Conservation (phyloP, 176 grass and related monocot species). For the Carex parvula region DNA sequence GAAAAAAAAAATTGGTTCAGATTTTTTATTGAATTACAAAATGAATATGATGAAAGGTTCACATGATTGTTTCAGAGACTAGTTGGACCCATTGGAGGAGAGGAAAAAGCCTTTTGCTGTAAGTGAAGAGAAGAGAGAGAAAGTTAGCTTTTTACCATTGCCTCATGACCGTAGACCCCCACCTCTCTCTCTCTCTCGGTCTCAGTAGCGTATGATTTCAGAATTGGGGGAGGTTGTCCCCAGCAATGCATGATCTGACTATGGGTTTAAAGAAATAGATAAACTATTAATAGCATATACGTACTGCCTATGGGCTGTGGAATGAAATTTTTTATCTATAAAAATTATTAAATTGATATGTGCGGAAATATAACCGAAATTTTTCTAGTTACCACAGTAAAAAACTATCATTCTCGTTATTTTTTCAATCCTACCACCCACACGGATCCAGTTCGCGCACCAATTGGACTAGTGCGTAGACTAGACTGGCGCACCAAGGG, state of each 20-base stretch:
- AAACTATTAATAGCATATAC: not conserved
- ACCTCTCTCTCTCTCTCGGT: conserved; percentile 11
- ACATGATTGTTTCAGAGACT: conserved; percentile 31
- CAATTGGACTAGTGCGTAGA: too few relatives aligned
- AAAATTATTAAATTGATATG: too few relatives aligned
- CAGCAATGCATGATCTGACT: not conserved
- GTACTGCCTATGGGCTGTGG: not conserved
- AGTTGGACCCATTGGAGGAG: conserved; percentile 15
- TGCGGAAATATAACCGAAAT: too few relatives aligned
- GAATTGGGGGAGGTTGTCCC: conserved; percentile 31
- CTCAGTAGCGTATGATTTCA: conserved; percentile 17
- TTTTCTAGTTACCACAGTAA: too few relatives aligned
- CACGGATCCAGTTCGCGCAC: too few relatives aligned
- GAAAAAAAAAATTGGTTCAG: too few relatives aligned
- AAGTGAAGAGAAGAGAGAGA: conserved; percentile 41
- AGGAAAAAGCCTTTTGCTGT: conserved; percentile 41
- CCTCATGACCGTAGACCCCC: not conserved
- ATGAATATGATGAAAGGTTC: conserved; percentile 28
- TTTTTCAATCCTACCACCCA: too few relatives aligned
- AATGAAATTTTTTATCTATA: too few relatives aligned
- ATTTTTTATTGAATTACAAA: not conserved
- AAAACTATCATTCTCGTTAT: too few relatives aligned
- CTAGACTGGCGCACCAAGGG: too few relatives aligned
- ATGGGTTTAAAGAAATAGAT: not conserved
- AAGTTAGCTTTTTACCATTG: conserved; percentile 53